A percentile compares a stretch with the other conserved stretches of the same genome.
Conservation (phyloP, 768 basidiomycete genomes). For the Xerocomus brunneocitrinus region DNA sequence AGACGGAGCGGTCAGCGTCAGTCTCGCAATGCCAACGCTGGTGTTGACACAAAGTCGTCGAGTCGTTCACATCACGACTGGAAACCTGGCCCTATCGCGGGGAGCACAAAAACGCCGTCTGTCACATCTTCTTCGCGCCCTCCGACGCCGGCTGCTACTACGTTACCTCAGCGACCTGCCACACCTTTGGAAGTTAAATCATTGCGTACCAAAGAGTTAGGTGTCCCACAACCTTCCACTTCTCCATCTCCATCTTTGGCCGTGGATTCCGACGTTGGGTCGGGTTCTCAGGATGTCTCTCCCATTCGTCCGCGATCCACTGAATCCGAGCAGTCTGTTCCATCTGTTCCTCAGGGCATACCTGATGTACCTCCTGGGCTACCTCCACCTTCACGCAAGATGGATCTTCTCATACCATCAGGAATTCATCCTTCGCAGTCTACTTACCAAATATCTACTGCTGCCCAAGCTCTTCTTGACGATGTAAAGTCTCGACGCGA, state of each 20-base stretch:
- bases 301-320: conserved; percentile 40
- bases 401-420: conserved; percentile 47
- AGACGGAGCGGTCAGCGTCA: conserved; percentile 49
- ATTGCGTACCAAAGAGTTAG: conserved; percentile 38
- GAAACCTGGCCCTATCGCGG: conserved; percentile 34
- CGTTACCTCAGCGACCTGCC: conserved; percentile 39
- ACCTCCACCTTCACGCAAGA: conserved; percentile 42
- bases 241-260: conserved; percentile 46
- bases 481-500: conserved; percentile 78
- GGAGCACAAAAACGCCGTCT: conserved; percentile 41
- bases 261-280: conserved; percentile 47
- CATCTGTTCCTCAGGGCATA: conserved; percentile 45
- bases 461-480: conserved; percentile 78
- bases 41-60: conserved; percentile 33
- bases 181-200: conserved; percentile 41
- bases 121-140: conserved; percentile 54
- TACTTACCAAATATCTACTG: conserved; percentile 82
- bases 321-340: conserved; percentile 36
- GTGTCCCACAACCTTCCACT: conserved; percentile 35
- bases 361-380: conserved; percentile 50
- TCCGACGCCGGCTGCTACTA: conserved; percentile 42
- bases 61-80: conserved; percentile 40
- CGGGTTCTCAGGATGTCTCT: conserved; percentile 40
- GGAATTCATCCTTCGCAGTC: conserved; percentile 39
- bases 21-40: conserved; percentile 36